These are phyloP conservation scores for Mrakia gelida DNA, from an alignment of 768 basidiomycete species.

Conservation along the genomic window DNA sequence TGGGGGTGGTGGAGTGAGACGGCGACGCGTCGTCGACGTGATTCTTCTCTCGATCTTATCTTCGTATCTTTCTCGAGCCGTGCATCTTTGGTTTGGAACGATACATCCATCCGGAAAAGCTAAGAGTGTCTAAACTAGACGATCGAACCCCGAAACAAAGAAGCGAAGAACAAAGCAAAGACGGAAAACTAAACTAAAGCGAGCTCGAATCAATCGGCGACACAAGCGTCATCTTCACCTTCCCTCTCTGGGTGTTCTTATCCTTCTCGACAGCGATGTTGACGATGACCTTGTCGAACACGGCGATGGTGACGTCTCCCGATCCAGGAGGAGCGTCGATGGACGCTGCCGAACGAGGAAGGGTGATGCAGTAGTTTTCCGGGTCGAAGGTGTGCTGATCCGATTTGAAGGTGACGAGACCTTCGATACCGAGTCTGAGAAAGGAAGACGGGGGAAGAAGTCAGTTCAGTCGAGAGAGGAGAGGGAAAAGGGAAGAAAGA, in stretches of 20 bases:
- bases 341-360: conserved; percentile 49
- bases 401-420: conserved; percentile 83
- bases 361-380: conserved; percentile 77
- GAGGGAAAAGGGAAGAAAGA: not conserved
- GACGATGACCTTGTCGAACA: conserved; percentile 93
- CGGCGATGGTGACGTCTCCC: conserved; percentile 63
- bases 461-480: not conserved
- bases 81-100: no score
- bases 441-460: not conserved
- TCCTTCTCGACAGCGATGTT: conserved; percentile 90
- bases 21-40: no score
- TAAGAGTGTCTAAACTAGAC: no score
- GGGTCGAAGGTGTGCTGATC: conserved; percentile 82
- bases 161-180: not conserved
- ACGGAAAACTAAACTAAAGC: not conserved
- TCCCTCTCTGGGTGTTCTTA: conserved; percentile 82
- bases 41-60: no score
- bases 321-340: conserved; percentile 8
- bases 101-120: no score
- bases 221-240: conserved; percentile 55
- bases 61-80: no score
- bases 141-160: not conserved
- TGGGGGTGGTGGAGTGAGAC: no score
- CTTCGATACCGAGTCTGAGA: conserved; percentile 82
- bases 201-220: conserved; percentile 20